Base-by-base conservation (phyloP, 345 rosid genomes). In the Salix purpurea region DNA sequence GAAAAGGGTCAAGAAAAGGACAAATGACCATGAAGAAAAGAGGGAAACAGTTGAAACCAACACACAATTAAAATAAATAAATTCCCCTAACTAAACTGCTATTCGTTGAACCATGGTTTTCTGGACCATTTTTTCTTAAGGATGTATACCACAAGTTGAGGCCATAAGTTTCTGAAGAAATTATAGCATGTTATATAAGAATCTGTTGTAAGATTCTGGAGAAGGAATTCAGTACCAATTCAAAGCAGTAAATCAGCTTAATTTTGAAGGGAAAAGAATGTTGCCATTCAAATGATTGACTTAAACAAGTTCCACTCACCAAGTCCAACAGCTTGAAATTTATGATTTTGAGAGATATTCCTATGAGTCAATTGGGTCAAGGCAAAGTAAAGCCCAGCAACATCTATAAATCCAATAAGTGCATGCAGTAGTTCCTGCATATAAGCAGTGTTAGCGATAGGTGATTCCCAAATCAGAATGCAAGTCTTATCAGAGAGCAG, bases 321-420 rank as follows among this genome's bases (percentile, higher is more conserved):
- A 24, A 95, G 95, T 24, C 99, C 99, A 79, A 95, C 96, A 50
- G 99, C 97, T 76, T 95, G 99, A 84, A 92, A 94, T 85, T 94
- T 94, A 79, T 94, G 98, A 76, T 94, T 92, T 74, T 92, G 98
- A 61, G 98, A 94, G 78, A 94, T 94, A 84, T 94, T 94, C 85
- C 98, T 79, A 87, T 94, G 98, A 62, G 97, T 91, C 81, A 94
- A 85, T 85, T 92, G 97, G 30, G 98, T 90, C 73, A 94, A 84
- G 72, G 98, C 97, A 86, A 82, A 91, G 83, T 94, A 94, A 19
- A 94, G 89, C 76, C 98, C 98, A 82, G 97, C 98, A 70, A 95
- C 99, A 83, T 95, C 99, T 68, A 95, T 87, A 73, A 95, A 91
- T 73, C 99, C 97, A 74, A 95, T 94, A 74, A 92, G 78, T 72